Conservation (phyloP, 208 protist species). For the Acanthamoeba culbertsoni region DNA sequence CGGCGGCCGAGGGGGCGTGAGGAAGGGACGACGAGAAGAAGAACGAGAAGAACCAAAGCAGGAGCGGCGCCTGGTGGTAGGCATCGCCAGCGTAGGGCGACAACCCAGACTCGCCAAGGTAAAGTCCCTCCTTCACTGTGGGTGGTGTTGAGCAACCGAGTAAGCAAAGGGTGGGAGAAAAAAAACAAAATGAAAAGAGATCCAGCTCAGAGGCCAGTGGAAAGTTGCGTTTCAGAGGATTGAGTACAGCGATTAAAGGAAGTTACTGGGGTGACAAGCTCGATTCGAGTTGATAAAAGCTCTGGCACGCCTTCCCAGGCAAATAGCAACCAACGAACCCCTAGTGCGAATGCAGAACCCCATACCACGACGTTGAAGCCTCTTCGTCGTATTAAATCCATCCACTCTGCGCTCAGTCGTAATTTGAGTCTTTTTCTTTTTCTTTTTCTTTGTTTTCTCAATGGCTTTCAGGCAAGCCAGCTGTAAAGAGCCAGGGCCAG, state of each 20-base stretch:
- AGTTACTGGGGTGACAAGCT: constrained; percentile 53
- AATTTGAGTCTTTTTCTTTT: background rate
- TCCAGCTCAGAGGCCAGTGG: background rate
- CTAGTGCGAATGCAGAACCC: constrained; percentile 12
- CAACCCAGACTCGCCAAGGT: background rate
- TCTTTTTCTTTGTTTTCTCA: background rate
- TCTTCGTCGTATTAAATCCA: background rate
- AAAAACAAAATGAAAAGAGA: background rate
- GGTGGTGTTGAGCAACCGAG: too few species aligned
- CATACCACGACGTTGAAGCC: background rate
- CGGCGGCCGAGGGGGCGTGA: background rate
- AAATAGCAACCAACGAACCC: background rate
- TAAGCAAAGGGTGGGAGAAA: too few species aligned
- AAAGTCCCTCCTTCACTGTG: constrained; percentile 52
- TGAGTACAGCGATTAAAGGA: background rate
- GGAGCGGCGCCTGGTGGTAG: constrained; percentile 58
- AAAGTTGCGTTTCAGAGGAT: too few species aligned
- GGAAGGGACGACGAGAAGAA: constrained; percentile 14
- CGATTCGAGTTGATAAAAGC: constrained; percentile 3
- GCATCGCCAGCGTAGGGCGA: constrained; percentile 55
- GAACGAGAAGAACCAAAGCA: constrained; percentile 38
- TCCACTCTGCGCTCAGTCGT: background rate
- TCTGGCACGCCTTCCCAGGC: background rate
- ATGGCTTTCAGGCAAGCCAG: background rate
- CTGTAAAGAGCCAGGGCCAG: background rate